phyloP scores from a whole-genome alignment of 331 rosid genomes.

The Rosa hybrid region DNA sequence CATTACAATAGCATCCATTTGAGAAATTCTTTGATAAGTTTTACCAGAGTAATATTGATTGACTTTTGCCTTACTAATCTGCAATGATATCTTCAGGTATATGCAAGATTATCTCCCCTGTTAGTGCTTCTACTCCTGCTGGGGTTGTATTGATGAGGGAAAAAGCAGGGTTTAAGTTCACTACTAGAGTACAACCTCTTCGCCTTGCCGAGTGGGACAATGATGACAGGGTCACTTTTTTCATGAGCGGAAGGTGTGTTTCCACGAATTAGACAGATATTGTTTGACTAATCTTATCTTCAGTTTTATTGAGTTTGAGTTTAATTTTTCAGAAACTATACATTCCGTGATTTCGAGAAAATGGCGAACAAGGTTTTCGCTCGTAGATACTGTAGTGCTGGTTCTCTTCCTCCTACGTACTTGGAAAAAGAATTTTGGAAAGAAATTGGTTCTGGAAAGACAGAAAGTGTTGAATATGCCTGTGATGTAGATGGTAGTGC shows the following conservation, averaged over 20 bases:
- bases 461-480: slow-evolving; percentile 94
- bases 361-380: slow-evolving; percentile 93
- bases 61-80: slow-evolving; percentile 19
- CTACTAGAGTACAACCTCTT: slow-evolving; percentile 97
- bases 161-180: slow-evolving; percentile 85
- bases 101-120: slow-evolving; percentile 89
- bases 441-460: slow-evolving; percentile 90
- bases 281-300: slow-evolving; percentile 14
- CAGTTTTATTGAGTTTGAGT: slow-evolving; percentile 36
- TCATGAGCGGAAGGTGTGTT: slow-evolving; percentile 89
- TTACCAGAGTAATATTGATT: slow-evolving; percentile 7
- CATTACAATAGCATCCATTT: background rate
- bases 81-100: slow-evolving; percentile 55
- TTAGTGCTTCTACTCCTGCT: slow-evolving; percentile 94
- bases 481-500: slow-evolving; percentile 99
- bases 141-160: slow-evolving; percentile 93
- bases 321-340: slow-evolving; percentile 67
- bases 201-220: slow-evolving; percentile 97
- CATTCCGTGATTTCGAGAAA: slow-evolving; percentile 88
- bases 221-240: slow-evolving; percentile 90
- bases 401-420: slow-evolving; percentile 77
- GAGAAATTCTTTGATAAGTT: background rate
- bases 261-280: background rate
- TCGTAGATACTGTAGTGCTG: slow-evolving; percentile 78
- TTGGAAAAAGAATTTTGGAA: slow-evolving; percentile 97